A percentile compares a stretch with the other conserved stretches of the same genome.
These are phyloP conservation scores for Nephelium lappaceum DNA, from an alignment of 345 rosid genomes.

Conservation along the genomic window DNA sequence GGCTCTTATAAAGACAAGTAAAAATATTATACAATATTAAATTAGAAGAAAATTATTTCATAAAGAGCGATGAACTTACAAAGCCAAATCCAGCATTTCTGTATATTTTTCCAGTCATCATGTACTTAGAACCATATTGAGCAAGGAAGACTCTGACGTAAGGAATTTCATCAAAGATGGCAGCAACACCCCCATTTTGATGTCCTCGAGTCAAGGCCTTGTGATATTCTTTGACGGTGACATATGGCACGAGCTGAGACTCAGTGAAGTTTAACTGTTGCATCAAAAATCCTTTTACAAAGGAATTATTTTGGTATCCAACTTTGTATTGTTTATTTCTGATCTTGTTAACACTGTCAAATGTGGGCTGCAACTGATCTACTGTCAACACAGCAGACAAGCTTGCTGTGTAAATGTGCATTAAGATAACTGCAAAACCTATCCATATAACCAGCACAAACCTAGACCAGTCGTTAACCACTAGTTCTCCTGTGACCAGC, in stretches of 20 bases:
- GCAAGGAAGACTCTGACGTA: conserved; percentile 18
- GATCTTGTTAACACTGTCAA: conserved; percentile 1
- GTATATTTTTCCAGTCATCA: conserved; percentile 10
- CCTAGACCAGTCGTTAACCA: conserved; percentile 23
- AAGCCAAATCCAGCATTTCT: conserved; percentile 30
- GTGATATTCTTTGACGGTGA: neutral
- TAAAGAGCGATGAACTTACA: conserved; percentile 19
- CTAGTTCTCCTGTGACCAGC: conserved; percentile 20
- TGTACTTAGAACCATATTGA: neutral
- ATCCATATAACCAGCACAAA: conserved; percentile 33
- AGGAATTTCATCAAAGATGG: conserved; percentile 24
- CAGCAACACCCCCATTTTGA: conserved; percentile 21
- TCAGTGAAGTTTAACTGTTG: neutral
- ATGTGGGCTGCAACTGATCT: conserved; percentile 20
- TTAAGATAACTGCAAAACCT: conserved; percentile 26
- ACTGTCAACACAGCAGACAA: conserved; percentile 26
- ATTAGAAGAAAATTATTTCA: no score
- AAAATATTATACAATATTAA: no score
- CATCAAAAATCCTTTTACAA: neutral
- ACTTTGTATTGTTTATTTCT: neutral
- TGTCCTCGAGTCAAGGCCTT: conserved; percentile 11
- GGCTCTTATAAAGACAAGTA: no score
- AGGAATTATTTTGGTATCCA: conserved; percentile 19
- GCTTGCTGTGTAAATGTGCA: conserved; percentile 35
- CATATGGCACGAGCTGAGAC: neutral